Base-by-base conservation (phyloP, 441 rosid species). In the Gossypium davidsonii region DNA sequence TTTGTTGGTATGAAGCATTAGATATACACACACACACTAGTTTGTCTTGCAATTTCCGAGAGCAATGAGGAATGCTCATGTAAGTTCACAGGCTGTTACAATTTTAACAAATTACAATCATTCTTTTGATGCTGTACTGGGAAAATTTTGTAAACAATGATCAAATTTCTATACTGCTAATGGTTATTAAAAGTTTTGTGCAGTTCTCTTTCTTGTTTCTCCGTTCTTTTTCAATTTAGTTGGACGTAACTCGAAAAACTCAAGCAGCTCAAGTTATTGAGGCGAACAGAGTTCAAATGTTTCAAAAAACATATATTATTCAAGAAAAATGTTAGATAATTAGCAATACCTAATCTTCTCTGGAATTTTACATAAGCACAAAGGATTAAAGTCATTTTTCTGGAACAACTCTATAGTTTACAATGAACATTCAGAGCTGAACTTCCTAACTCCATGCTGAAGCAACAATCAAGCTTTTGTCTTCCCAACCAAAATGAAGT, bases 401-500 rank as follows among this genome's bases (percentile, higher is more conserved):
- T 53, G 55, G 55, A 56, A 25, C 21, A 18, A 6, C 34, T 44
- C 20, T 56, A 77, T 70, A 63, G 61, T 67, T 68, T 68, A 81
- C 76, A 74, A 15, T 21, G 25, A 67, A 65, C 49, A 60, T 51
- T 42, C 68, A 59, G n/a, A 15, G 10, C 3, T 25, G n/a, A 6
- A 21, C 0, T 42, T 17, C 8, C 88, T 84, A 95, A 81, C 85
- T 89, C 99, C 99, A 96, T 2, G 93, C 97, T 2, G 99, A 93
- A 77, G 97, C 90, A 70, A 93, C 91, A 9, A 96, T 90, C 82
- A 96, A 88, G 86, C 86, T 91, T 83, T 88, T 93, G 63, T 88
- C 97, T 51, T 88, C 93, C 98, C 98, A 96, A 60, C 94, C 92
- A 65, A 96, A 93, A 77, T 89, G 97, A 57, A 96, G 91, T 9